phyloP scores from a whole-genome alignment of 495 filamentous ascomycete genomes.

The Aspergillus avenaceus region DNA sequence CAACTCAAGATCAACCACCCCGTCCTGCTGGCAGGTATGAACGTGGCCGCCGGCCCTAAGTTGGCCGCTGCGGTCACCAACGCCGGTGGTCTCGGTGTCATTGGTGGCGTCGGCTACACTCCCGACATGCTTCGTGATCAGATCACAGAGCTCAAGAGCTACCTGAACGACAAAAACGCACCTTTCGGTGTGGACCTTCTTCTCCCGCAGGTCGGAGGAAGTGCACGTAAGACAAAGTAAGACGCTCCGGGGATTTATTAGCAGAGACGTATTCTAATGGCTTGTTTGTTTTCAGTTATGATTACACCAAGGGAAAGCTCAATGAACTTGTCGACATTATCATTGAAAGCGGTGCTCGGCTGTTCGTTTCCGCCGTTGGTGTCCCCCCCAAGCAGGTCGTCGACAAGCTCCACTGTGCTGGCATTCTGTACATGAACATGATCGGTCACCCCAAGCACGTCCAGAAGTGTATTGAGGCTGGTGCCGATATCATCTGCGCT shows the following conservation, averaged over 20 bases:
- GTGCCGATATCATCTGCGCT: conserved; percentile 87
- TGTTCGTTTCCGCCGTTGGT: conserved; percentile 96
- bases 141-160: conserved; percentile 89
- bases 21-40: conserved; percentile 95
- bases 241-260: conserved; percentile 13
- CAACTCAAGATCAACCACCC: conserved; percentile 97
- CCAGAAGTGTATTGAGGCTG: conserved; percentile 82
- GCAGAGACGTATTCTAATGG: conserved; percentile 17
- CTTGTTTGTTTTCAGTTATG: conserved; percentile 62
- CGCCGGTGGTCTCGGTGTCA: conserved; percentile 92
- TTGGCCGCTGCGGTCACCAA: conserved; percentile 96
- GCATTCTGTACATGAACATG: conserved; percentile 99
- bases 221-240: conserved; percentile 91
- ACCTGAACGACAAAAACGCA: conserved; percentile 88
- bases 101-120: conserved; percentile 94
- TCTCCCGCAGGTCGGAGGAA: conserved; percentile 90
- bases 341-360: conserved; percentile 82
- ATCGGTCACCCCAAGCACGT: conserved; percentile 99
- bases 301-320: conserved; percentile 99
- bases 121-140: conserved; percentile 96
- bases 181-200: conserved; percentile 96
- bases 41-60: conserved; percentile 96
- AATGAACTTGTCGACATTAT: conserved; percentile 86
- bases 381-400: conserved; percentile 87
- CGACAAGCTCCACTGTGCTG: conserved; percentile 78